Conservation (phyloP, 139 green algal species). For the Coccomyxa sp. region DNA sequence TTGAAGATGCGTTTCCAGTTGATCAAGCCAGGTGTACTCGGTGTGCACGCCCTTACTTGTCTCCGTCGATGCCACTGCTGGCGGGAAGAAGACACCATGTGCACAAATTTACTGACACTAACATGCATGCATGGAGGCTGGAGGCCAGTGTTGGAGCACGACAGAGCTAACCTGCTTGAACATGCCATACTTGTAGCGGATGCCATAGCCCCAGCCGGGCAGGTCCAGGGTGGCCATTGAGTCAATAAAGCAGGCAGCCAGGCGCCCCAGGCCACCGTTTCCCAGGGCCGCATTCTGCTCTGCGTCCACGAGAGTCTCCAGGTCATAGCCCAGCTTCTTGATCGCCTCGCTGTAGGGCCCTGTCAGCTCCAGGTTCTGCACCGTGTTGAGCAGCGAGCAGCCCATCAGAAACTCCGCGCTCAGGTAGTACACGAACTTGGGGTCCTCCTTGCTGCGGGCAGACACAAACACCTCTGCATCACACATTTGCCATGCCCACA, state of each 20-base stretch:
- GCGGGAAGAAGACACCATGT: too few species aligned
- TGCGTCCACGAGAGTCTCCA: constrained; percentile 57
- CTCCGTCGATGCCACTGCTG: too few species aligned
- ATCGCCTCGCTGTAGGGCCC: constrained; percentile 76
- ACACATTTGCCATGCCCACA: background rate
- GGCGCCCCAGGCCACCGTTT: constrained; percentile 95
- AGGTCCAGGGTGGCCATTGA: constrained; percentile 94
- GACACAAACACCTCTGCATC: background rate
- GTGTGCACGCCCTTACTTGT: too few species aligned
- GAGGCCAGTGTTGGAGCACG: background rate
- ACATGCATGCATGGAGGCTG: too few species aligned
- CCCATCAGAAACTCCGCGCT: constrained; percentile 95
- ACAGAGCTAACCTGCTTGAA: constrained; percentile 75
- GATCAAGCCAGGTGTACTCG: too few species aligned
- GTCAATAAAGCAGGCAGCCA: constrained; percentile 98
- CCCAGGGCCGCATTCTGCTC: constrained; percentile 91
- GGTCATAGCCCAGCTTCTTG: constrained; percentile 63
- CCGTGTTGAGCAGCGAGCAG: constrained; percentile 86
- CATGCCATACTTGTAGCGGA: constrained; percentile 99
- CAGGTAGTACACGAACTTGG: constrained; percentile 98
- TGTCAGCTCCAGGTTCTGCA: constrained; percentile 92
- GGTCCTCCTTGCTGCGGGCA: constrained; percentile 46
- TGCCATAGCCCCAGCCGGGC: constrained; percentile 96
- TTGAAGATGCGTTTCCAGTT: too few species aligned
- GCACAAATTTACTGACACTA: too few species aligned